These are phyloP conservation scores for Boletellus deceptivus DNA, from an alignment of 1,284 basidiomycete genomes.

Conservation along the genomic window DNA sequence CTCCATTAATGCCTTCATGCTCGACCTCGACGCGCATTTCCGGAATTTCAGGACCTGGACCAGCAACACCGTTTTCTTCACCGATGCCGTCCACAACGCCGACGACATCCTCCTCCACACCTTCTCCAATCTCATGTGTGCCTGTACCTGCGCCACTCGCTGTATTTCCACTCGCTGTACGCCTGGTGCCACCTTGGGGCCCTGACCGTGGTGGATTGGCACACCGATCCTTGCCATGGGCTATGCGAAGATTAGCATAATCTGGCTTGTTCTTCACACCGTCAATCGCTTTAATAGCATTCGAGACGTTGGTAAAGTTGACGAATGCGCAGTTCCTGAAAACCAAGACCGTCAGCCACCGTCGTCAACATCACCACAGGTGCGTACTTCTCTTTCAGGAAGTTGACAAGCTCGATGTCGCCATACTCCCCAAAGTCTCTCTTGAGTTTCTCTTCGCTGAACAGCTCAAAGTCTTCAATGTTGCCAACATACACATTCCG, in stretches of 20 bases:
- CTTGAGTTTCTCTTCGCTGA: conserved; percentile 82
- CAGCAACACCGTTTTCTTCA: conserved; percentile 25
- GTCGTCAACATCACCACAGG: background rate
- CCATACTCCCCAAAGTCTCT: conserved; percentile 90
- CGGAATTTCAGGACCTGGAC: conserved; percentile 23
- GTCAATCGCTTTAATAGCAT: conserved; percentile 95
- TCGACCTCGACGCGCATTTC: conserved; percentile 28
- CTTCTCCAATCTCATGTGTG: conserved; percentile 18
- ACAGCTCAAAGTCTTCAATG: conserved; percentile 88
- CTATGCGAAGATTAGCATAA: conserved; percentile 79
- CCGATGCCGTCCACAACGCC: conserved; percentile 21
- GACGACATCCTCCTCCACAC: conserved; percentile 19
- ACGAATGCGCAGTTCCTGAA: conserved; percentile 88
- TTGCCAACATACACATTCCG: conserved; percentile 94
- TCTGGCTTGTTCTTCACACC: conserved; percentile 84
- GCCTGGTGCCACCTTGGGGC: conserved; percentile 59
- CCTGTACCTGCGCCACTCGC: conserved; percentile 17
- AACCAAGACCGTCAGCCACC: conserved; percentile 4
- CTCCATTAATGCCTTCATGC: conserved; percentile 22
- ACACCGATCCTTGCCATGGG: conserved; percentile 94
- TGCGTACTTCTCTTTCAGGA: conserved; percentile 87
- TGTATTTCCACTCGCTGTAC: conserved; percentile 43
- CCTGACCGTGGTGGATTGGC: conserved; percentile 85
- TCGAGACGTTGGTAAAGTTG: conserved; percentile 90
- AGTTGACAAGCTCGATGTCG: conserved; percentile 94